Evolutionary conservation across 139 green algal species (phyloP), one percentile per base, ranked within the genome.

Genomic region (Chlamydomonas incerta): DNA sequence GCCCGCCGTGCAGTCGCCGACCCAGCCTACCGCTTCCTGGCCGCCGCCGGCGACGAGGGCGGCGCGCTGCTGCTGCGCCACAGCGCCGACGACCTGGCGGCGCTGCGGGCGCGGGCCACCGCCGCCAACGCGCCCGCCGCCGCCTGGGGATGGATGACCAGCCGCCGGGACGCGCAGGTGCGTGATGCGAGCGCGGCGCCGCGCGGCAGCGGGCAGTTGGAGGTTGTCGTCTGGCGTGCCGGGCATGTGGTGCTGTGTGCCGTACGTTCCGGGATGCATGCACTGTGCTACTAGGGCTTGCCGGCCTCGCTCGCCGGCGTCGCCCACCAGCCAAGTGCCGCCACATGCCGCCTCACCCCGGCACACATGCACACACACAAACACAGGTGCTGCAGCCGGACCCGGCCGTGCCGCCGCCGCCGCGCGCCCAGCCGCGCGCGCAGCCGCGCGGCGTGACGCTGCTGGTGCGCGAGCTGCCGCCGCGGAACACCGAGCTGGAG

Each of bases 351-450:
- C 28, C 28, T 17, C 26, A 3, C 28, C 15, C 28, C 29, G 9
- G 9, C n/a, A 28, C 63, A 23, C 29, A 35, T 29, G 3, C 24
- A 26, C 29, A 23, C 57, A 55, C 55, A 11, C 60, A 66, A 9
- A 3, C 29, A 73, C 85, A 89, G 85, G 76, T 86, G 63, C 57
- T 86, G 68, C 76, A 89, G 75, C 85, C 85, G 6, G 76, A 89
- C 68, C 47, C 71, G 24, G 62, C 41, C 5, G 28, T 63, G 26
- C 62, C 83, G 10, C 72, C 57, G 3, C 31, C 47, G 62, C 82
- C 57, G 29, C 82, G 62, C 23, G 8, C 11, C 23, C 60, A 23
- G 60, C 60, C 60, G 8, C 80, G 66, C 20, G 77, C 77, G 9
- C 33, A 33, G 23, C 70, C 80, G 0, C 80, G 67, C 0, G 47